Evolutionary conservation across 2,329 filamentous ascomycete species (phyloP).

Genomic region (Dactylellina cionopaga): DNA sequence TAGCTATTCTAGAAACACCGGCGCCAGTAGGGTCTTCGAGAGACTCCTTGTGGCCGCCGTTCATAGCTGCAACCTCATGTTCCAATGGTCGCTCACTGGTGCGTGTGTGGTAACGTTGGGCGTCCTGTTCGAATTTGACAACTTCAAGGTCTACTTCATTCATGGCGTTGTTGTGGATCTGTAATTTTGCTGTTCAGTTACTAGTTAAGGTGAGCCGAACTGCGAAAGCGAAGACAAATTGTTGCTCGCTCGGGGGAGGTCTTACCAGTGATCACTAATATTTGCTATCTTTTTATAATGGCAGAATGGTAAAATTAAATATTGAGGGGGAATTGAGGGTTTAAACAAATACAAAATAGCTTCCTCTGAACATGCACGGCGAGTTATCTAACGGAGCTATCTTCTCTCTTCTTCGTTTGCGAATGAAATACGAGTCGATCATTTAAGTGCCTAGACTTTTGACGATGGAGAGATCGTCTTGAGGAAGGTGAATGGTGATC

Average conservation of each 20-base stretch:
- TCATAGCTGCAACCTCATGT: constrained; percentile 32
- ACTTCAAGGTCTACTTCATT: constrained; percentile 47
- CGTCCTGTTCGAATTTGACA: constrained; percentile 39
- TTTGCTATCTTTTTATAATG: too few relatives aligned
- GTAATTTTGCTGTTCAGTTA: not conserved
- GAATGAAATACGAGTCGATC: too few relatives aligned
- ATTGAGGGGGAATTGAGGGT: not conserved
- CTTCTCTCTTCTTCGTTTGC: constrained; percentile 4
- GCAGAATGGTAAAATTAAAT: not conserved
- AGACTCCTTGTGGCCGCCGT: constrained; percentile 24
- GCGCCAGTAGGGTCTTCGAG: constrained; percentile 29
- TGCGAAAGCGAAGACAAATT: not conserved
- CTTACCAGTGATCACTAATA: too few relatives aligned
- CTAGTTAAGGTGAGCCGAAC: constrained; percentile 15
- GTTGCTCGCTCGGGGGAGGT: not conserved
- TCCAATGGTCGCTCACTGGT: constrained; percentile 10
- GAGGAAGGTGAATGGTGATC: too few relatives aligned
- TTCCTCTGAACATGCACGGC: too few relatives aligned
- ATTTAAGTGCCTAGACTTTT: too few relatives aligned
- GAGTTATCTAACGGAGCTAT: not conserved
- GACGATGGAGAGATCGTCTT: too few relatives aligned
- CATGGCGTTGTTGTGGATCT: not conserved
- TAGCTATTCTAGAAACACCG: constrained; percentile 26
- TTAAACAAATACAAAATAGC: too few relatives aligned
- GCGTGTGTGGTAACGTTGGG: constrained; percentile 13